Percentiles rank a stretch among this genome's conserved stretches.
phyloP scores from a whole-genome alignment of 768 basidiomycete genomes.

The Lentinula edodes region DNA sequence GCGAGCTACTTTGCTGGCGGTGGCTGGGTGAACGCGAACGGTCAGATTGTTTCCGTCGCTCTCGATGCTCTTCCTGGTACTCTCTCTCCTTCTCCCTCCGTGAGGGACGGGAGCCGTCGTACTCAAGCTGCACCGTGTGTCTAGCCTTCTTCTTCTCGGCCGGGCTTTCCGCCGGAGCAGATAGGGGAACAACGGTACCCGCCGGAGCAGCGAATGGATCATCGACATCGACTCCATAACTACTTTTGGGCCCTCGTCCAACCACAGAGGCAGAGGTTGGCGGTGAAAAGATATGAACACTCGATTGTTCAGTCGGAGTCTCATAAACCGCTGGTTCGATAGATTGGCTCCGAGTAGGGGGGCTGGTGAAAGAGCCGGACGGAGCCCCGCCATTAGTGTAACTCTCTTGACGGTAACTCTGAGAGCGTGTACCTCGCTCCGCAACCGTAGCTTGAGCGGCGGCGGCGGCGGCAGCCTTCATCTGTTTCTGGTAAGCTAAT shows the following conservation, averaged over 20 bases:
- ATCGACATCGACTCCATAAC: conserved; percentile 44
- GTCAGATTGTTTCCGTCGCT: conserved; percentile 14
- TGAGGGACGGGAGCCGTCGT: conserved; percentile 45
- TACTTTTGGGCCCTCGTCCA: conserved; percentile 27
- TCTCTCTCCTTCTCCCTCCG: conserved; percentile 15
- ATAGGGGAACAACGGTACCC: conserved; percentile 13
- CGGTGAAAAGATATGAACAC: conserved; percentile 25
- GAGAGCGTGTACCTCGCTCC: conserved; percentile 35
- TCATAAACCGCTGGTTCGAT: conserved; percentile 43
- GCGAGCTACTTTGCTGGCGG: neutral
- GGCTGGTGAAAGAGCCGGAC: conserved; percentile 30
- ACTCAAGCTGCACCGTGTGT: conserved; percentile 97
- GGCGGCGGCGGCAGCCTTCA: conserved; percentile 47
- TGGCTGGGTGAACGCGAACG: conserved; percentile 9
- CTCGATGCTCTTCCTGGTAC: conserved; percentile 22
- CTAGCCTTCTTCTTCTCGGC: conserved; percentile 41
- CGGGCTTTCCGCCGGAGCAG: conserved; percentile 28
- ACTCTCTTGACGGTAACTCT: conserved; percentile 53
- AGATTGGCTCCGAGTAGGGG: conserved; percentile 54
- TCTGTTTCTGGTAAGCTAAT: conserved; percentile 74
- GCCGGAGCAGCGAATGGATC: conserved; percentile 67
- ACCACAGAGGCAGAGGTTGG: conserved; percentile 4
- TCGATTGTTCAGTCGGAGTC: conserved; percentile 15
- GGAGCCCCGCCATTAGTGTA: conserved; percentile 24
- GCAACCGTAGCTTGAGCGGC: conserved; percentile 14